phyloP scores from a whole-genome alignment of 371 early-diverging fungal species.

The Rhizopus stolonifer region DNA sequence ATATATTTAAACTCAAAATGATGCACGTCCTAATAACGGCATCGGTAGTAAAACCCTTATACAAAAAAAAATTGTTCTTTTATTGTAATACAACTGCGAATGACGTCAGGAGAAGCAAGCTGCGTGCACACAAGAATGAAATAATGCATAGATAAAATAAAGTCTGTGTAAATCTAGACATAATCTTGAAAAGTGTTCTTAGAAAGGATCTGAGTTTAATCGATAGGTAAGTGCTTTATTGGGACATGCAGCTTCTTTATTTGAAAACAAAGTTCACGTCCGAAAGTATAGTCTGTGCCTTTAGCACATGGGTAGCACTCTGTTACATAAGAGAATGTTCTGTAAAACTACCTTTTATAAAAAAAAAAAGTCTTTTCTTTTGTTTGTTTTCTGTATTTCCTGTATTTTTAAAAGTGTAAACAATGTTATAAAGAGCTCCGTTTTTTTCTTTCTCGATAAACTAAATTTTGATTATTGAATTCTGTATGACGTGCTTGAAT shows the following conservation, averaged over 20 bases:
- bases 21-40: too few relatives aligned
- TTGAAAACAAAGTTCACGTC: background rate
- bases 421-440: too few relatives aligned
- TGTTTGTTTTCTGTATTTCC: too few relatives aligned
- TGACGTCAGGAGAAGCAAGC: background rate
- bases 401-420: too few relatives aligned
- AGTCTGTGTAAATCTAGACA: slow-evolving; percentile 6
- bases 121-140: background rate
- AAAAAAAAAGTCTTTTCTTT: background rate
- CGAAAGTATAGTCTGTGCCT: background rate
- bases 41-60: too few relatives aligned
- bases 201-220: background rate
- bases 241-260: too few relatives aligned
- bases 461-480: too few relatives aligned
- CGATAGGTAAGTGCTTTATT: too few relatives aligned
- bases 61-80: too few relatives aligned
- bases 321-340: slow-evolving; percentile 1
- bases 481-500: too few relatives aligned
- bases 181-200: background rate
- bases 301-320: background rate
- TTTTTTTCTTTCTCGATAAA: too few relatives aligned
- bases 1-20: too few relatives aligned
- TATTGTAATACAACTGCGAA: background rate
- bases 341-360: slow-evolving; percentile 1
- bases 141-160: background rate